These are phyloP conservation scores for Thalassiosira allenii DNA, from an alignment of 352 stramenopile species.

Conservation along the genomic window DNA sequence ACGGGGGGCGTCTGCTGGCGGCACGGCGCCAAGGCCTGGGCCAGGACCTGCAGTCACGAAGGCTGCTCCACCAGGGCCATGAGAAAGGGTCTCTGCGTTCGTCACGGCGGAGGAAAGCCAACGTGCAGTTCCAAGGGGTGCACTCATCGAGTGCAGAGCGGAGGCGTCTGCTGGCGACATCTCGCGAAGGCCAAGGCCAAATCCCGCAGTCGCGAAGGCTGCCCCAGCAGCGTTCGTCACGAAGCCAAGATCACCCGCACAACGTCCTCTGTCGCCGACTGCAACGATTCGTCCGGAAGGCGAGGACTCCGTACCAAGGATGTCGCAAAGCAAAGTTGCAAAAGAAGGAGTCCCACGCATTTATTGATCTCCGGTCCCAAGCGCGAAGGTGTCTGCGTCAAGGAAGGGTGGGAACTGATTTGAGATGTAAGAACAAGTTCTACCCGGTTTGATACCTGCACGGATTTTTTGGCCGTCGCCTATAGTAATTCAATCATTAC, in stretches of 20 bases:
- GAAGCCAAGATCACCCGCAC: no score
- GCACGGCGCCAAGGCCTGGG: conserved; percentile 26
- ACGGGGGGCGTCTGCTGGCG: conserved; percentile 14
- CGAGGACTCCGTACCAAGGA: conserved; percentile 9
- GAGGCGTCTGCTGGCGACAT: conserved; percentile 17
- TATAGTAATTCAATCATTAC: no score
- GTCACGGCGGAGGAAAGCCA: conserved; percentile 15
- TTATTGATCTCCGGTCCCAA: no score
- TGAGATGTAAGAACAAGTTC: no score
- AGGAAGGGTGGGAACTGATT: no score
- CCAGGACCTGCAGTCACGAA: neutral
- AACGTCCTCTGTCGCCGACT: conserved; percentile 2
- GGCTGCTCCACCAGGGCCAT: conserved; percentile 24
- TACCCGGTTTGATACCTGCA: no score
- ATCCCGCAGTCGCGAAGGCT: no score
- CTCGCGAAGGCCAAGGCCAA: neutral
- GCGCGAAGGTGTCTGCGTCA: no score
- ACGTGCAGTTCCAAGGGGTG: conserved; percentile 7
- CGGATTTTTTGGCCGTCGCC: no score
- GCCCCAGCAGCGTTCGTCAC: no score
- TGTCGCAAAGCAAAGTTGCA: no score
- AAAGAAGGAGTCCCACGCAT: no score
- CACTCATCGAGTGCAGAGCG: conserved; percentile 4
- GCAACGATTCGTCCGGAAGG: neutral
- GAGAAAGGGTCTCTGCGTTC: conserved; percentile 15